These are phyloP conservation scores for Apiotrichum veenhuisii DNA, from an alignment of 1,284 basidiomycete genomes.

Conservation along the genomic window DNA sequence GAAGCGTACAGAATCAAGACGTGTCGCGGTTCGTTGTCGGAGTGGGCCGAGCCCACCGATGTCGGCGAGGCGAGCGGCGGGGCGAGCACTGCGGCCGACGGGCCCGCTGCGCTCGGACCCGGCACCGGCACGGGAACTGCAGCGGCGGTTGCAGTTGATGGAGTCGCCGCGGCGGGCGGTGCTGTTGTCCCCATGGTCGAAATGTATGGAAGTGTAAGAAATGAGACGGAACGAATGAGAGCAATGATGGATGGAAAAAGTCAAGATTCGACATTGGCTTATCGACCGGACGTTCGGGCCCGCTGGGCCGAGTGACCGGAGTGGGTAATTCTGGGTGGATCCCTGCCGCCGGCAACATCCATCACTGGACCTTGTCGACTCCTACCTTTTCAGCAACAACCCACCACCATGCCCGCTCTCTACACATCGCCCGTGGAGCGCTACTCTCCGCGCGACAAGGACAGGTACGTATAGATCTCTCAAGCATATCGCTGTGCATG, in stretches of 20 bases:
- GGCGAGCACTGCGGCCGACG: not conserved
- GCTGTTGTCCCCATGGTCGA: too few relatives aligned
- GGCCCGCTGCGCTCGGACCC: not conserved
- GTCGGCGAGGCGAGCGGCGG: not conserved
- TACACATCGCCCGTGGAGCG: constrained; percentile 34
- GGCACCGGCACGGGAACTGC: too few relatives aligned
- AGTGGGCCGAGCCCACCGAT: not conserved
- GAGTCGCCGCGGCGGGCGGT: too few relatives aligned
- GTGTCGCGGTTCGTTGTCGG: constrained; percentile 19
- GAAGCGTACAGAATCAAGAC: constrained; percentile 78
- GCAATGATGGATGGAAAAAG: too few relatives aligned
- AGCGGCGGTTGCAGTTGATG: too few relatives aligned
- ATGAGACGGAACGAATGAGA: too few relatives aligned
- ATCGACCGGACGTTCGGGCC: not conserved
- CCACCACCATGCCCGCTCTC: constrained; percentile 11
- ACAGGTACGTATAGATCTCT: constrained; percentile 37
- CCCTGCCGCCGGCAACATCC: not conserved
- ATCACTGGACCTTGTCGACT: not conserved
- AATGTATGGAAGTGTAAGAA: too few relatives aligned
- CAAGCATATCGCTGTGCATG: too few relatives aligned
- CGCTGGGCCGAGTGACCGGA: not conserved
- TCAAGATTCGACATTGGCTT: too few relatives aligned
- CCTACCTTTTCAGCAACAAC: not conserved
- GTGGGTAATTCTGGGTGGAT: too few relatives aligned
- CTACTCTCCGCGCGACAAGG: constrained; percentile 46